Conservation (phyloP, 2,329 filamentous ascomycete species). For the Rutstroemia sp. region DNA sequence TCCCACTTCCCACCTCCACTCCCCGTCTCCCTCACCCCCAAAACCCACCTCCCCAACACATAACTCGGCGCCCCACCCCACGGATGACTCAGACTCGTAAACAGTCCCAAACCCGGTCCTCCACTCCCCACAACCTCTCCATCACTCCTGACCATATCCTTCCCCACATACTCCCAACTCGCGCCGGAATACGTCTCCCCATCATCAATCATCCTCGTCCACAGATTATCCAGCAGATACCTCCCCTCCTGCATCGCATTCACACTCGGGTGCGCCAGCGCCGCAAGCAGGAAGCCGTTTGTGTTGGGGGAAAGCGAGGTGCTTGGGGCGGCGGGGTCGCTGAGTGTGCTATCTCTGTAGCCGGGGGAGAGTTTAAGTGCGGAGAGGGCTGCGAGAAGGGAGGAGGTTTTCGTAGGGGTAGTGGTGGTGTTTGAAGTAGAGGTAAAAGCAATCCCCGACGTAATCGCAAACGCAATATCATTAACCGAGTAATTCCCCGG, state of each 20-base stretch:
- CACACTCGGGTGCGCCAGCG: neutral
- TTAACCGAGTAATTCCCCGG: slow-evolving; percentile 29
- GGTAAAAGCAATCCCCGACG: neutral
- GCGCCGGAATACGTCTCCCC: slow-evolving; percentile 32
- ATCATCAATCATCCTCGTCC: slow-evolving; percentile 36
- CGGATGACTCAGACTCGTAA: slow-evolving; percentile 37
- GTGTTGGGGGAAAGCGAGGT: neutral
- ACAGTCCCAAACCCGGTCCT: slow-evolving; percentile 34
- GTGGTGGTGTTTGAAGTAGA: too few relatives aligned
- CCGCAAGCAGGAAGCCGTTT: neutral
- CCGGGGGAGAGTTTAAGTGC: neutral
- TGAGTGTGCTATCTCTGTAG: neutral
- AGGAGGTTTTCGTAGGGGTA: neutral
- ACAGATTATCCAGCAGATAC: slow-evolving; percentile 32
- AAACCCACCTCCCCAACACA: slow-evolving; percentile 23
- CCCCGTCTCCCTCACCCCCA: too few relatives aligned
- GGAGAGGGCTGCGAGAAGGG: neutral
- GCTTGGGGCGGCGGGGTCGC: neutral
- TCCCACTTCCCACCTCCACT: too few relatives aligned
- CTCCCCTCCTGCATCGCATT: slow-evolving; percentile 6
- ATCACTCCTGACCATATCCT: neutral
- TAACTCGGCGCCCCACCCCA: slow-evolving; percentile 41
- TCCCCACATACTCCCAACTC: slow-evolving; percentile 39
- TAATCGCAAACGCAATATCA: neutral
- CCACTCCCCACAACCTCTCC: too few relatives aligned